Conservation (phyloP, 2,329 filamentous ascomycete genomes). For the Colletotrichum karsti region DNA sequence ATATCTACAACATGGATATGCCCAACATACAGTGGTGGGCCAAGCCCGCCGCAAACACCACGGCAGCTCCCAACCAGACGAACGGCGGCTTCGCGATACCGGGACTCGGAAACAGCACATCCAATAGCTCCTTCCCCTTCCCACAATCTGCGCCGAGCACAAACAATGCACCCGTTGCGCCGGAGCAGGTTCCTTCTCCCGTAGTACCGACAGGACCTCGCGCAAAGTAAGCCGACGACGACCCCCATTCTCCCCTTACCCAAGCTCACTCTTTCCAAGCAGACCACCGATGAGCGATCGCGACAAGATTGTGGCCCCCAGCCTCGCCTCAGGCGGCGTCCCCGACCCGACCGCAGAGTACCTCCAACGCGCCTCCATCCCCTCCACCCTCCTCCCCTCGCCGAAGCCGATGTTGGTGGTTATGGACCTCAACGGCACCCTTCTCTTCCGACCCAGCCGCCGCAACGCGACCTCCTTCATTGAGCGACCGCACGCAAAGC, state of each 20-base stretch:
- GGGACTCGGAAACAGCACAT: constrained; percentile 17
- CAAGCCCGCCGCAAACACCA: constrained; percentile 9
- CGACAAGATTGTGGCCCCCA: constrained; percentile 37
- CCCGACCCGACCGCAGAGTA: constrained; percentile 71
- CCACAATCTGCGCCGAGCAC: not conserved
- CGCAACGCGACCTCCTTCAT: constrained; percentile 60
- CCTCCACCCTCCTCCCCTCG: constrained; percentile 47
- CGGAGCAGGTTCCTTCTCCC: not conserved
- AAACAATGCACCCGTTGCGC: not conserved
- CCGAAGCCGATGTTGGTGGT: constrained; percentile 79
- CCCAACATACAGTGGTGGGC: constrained; percentile 26
- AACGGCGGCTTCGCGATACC: constrained; percentile 20
- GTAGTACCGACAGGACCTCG: not conserved
- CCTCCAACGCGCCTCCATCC: constrained; percentile 58
- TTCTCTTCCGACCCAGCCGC: constrained; percentile 75
- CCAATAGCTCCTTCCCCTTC: not conserved
- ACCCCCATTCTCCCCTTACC: not conserved
- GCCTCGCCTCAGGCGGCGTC: constrained; percentile 59
- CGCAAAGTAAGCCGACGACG: not conserved
- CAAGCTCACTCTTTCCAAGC: not conserved
- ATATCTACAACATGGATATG: not conserved
- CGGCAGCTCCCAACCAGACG: not conserved
- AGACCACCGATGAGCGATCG: not conserved
- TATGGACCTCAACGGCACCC: constrained; percentile 92
- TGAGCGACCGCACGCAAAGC: constrained; percentile 70